Evolutionary conservation across 768 basidiomycete species (phyloP).

Genomic region (Clitopilus hobsonii): DNA sequence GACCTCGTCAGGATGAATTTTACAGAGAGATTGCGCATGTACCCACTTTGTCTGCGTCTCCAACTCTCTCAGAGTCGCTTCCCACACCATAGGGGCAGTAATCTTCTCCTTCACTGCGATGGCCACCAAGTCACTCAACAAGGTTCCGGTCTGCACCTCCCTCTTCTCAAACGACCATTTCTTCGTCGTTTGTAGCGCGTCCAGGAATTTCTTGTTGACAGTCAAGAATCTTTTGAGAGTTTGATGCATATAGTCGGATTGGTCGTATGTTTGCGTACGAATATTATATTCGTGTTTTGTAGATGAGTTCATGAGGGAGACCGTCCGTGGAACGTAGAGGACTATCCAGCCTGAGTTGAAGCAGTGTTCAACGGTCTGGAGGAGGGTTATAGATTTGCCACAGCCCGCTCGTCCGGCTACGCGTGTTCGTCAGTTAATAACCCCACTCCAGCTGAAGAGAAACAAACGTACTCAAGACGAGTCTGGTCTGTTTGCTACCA

Average conservation of each 20-base stretch:
- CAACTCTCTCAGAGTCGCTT: conserved; percentile 55
- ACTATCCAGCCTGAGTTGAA: conserved; percentile 70
- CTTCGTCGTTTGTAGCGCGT: conserved; percentile 32
- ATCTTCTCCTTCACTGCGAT: conserved; percentile 50
- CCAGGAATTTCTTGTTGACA: conserved; percentile 49
- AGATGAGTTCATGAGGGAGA: conserved; percentile 66
- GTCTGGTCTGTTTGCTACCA: conserved; percentile 47
- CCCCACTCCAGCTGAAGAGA: neutral
- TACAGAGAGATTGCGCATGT: no score
- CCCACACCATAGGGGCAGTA: conserved; percentile 51
- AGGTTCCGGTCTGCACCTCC: conserved; percentile 42
- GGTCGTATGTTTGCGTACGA: conserved; percentile 72
- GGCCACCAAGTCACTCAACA: conserved; percentile 50
- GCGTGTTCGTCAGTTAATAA: neutral
- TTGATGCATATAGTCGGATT: conserved; percentile 60
- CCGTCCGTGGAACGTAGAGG: conserved; percentile 70
- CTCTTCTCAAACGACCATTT: conserved; percentile 44
- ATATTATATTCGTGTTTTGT: conserved; percentile 71
- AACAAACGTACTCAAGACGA: conserved; percentile 63
- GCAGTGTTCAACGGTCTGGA: conserved; percentile 75
- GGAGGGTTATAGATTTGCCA: conserved; percentile 76
- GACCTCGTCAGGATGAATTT: no score
- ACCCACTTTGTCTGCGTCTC: conserved; percentile 61
- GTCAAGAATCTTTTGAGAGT: conserved; percentile 56
- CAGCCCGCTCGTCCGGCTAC: conserved; percentile 72